Conservation (phyloP, 106 monocot species). For the Phalaenopsis equestris region DNA sequence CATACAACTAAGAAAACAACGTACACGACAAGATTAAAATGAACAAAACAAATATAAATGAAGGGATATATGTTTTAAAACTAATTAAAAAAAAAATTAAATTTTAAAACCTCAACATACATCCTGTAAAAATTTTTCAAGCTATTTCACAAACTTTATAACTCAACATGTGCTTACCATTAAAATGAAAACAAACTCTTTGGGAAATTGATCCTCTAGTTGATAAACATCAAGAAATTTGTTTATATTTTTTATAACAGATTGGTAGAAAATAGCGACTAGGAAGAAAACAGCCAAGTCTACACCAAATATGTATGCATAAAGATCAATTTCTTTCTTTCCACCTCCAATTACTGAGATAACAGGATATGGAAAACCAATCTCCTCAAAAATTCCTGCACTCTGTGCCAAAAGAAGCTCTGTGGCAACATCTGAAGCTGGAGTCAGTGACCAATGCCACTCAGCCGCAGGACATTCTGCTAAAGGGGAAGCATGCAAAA, state of each 20-base stretch:
- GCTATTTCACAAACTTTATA: neutral
- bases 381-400: conserved; percentile 31
- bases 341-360: conserved; percentile 91
- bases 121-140: neutral
- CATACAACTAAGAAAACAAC: neutral
- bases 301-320: conserved; percentile 93
- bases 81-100: neutral
- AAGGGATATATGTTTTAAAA: neutral
- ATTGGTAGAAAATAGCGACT: conserved; percentile 90
- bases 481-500: conserved; percentile 71
- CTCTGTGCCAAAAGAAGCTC: conserved; percentile 60
- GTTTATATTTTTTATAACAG: conserved; percentile 92
- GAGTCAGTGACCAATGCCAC: conserved; percentile 72
- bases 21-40: neutral
- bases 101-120: neutral
- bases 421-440: conserved; percentile 72
- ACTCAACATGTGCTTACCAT: conserved; percentile 46
- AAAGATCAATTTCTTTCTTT: conserved; percentile 83
- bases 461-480: conserved; percentile 32
- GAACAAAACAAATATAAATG: neutral
- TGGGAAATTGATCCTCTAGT: conserved; percentile 95
- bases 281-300: conserved; percentile 96
- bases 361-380: conserved; percentile 68
- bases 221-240: conserved; percentile 94
- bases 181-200: conserved; percentile 93